phyloP scores from a whole-genome alignment of 148 eudicot genomes.

The Cornus kousa region DNA sequence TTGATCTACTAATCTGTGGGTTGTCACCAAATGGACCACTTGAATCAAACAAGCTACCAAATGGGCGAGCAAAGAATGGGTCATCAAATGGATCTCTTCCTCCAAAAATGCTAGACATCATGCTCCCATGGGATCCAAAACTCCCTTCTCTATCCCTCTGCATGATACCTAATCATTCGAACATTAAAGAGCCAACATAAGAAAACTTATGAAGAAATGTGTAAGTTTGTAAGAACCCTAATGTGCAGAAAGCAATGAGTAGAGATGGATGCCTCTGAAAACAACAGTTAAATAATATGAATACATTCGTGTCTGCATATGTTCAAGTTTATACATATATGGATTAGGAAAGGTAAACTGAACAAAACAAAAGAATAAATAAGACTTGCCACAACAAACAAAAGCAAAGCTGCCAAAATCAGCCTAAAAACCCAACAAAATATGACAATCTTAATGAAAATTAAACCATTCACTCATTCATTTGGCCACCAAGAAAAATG shows the following conservation, averaged over 20 bases:
- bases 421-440: neutral
- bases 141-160: conserved; percentile 41
- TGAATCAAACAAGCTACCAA: conserved; percentile 33
- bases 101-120: conserved; percentile 35
- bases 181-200: neutral
- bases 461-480: neutral
- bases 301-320: too few relatives aligned
- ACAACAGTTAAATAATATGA: too few relatives aligned
- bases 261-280: neutral
- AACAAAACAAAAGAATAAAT: neutral
- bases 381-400: neutral
- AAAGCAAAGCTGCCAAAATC: neutral
- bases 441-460: neutral
- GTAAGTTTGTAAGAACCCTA: neutral
- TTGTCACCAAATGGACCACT: conserved; percentile 18
- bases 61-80: conserved; percentile 70
- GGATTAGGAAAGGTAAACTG: neutral
- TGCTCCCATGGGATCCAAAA: conserved; percentile 36
- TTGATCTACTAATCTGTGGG: conserved; percentile 25
- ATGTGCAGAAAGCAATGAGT: neutral
- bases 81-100: conserved; percentile 69
- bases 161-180: conserved; percentile 30
- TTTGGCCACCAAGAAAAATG: too few relatives aligned
- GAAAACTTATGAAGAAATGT: neutral
- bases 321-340: too few relatives aligned